Conservation (phyloP, 108 stramenopile species). For the Stephanodiscus minutulus region DNA sequence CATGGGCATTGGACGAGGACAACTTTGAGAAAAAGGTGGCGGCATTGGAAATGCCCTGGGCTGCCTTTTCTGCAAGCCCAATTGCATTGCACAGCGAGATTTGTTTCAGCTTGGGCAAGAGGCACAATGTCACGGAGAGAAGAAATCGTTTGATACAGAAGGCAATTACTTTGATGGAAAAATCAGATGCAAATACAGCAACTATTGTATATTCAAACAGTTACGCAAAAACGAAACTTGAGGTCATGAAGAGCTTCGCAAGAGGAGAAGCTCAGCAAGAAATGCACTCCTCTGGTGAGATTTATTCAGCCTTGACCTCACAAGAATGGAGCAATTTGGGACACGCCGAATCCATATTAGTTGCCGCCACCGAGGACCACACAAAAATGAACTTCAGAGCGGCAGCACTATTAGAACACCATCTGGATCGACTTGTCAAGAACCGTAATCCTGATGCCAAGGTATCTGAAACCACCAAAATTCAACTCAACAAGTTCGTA, state of each 20-base stretch:
- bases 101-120: conserved; percentile 32
- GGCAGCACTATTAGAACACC: conserved; percentile 4
- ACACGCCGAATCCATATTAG: background rate
- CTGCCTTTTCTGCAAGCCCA: conserved; percentile 33
- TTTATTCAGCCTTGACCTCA: background rate
- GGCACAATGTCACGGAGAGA: conserved; percentile 14
- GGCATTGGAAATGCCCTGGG: conserved; percentile 29
- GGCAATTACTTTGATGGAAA: conserved; percentile 27
- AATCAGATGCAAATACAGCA: conserved; percentile 17
- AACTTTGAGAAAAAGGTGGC: conserved; percentile 30
- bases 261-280: background rate
- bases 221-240: conserved; percentile 32
- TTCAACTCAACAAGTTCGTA: conserved; percentile 29
- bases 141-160: conserved; percentile 19
- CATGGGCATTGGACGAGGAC: conserved; percentile 57
- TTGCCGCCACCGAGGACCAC: conserved; percentile 1
- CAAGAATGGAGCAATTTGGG: background rate
- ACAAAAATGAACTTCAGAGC: background rate
- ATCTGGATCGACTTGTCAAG: background rate
- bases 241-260: conserved; percentile 12
- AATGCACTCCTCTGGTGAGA: background rate
- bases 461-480: conserved; percentile 1
- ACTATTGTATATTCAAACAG: conserved; percentile 20
- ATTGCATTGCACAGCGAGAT: conserved; percentile 35
- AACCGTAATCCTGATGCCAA: conserved; percentile 1